Base-by-base conservation (phyloP, 2,329 filamentous ascomycete genomes). In the Curvularia spicifera region DNA sequence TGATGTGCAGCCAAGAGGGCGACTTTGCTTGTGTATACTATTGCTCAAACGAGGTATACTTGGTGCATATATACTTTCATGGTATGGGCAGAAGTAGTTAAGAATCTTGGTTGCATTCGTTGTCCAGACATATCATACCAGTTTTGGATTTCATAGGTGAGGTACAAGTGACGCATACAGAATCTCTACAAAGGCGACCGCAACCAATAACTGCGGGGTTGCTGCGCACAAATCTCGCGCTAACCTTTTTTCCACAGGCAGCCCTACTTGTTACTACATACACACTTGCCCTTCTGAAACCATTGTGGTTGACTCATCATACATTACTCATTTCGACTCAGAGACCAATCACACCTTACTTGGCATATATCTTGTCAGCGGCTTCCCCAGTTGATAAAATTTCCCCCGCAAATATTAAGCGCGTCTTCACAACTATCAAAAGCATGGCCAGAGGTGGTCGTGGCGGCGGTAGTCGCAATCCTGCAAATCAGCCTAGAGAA, bases 401-500 rank as follows among this genome's bases (percentile, higher is more conserved):
- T 35, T 24, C 33, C 35, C 39, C 54, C 51, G 51, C 44, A 59
- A 70, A 65, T 56, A 73, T 71, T 67, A 51, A 57, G 26, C 65
- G 54, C 40, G 33, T 65, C 29, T 46, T 68, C 47, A 60, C 56
- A 9, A 50, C 61, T 5, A 22, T 67, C 18, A 64, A 59, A 54
- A 50, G 51, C 10, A 69, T 71, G 67, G 70, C 60, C 18, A 60
- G 71, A 66, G 67, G 72, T 52, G 72, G 74, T 24, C 68, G 72
- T 13, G 72, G 73, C 49, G 68, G 75, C 54, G 75, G 74, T 2
- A 74, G 76, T 56, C 72, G 64, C 67, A 77, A 69, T 57, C 70
- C 73, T 7, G 72, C 67, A n/a, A 72, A 75, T 44, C 64, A 78
- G 53, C 71, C 79, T 1, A 69, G 81, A 31, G 74, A 80, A 26